Percentiles rank a stretch among this genome's conserved stretches.
These are phyloP conservation scores for Metarhizium sp. DNA, from an alignment of 2,329 filamentous ascomycete genomes.

Conservation along the genomic window DNA sequence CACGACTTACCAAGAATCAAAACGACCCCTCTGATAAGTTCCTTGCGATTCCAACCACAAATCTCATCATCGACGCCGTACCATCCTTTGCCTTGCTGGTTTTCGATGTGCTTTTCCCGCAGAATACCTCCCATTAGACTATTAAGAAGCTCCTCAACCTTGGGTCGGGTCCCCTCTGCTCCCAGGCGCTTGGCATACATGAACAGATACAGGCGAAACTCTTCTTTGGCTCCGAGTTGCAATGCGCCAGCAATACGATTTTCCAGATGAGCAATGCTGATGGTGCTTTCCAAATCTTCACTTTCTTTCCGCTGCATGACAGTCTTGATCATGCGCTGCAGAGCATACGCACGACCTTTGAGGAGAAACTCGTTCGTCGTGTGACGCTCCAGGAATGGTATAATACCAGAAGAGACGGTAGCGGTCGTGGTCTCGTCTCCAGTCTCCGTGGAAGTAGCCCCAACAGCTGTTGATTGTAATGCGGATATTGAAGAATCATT, in stretches of 20 bases:
- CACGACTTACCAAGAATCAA: constrained; percentile 72
- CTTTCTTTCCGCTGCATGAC: constrained; percentile 83
- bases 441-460: constrained; percentile 39
- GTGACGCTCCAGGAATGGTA: constrained; percentile 86
- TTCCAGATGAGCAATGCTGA: constrained; percentile 90
- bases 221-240: constrained; percentile 75
- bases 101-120: constrained; percentile 44
- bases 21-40: constrained; percentile 82
- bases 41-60: constrained; percentile 84
- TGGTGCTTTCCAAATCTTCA: constrained; percentile 81
- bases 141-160: constrained; percentile 87
- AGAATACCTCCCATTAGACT: constrained; percentile 66
- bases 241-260: constrained; percentile 86
- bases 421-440: constrained; percentile 37
- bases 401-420: constrained; percentile 77
- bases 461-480: constrained; percentile 61
- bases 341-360: constrained; percentile 81
- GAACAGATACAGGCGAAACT: constrained; percentile 89
- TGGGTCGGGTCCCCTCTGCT: constrained; percentile 74
- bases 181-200: constrained; percentile 98
- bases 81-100: constrained; percentile 47
- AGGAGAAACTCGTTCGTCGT: constrained; percentile 89
- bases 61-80: constrained; percentile 59
- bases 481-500: constrained; percentile 84
- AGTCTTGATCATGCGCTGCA: constrained; percentile 85